Conservation (phyloP, 306 rosid species). For the Astragalus glycyphyllos region DNA sequence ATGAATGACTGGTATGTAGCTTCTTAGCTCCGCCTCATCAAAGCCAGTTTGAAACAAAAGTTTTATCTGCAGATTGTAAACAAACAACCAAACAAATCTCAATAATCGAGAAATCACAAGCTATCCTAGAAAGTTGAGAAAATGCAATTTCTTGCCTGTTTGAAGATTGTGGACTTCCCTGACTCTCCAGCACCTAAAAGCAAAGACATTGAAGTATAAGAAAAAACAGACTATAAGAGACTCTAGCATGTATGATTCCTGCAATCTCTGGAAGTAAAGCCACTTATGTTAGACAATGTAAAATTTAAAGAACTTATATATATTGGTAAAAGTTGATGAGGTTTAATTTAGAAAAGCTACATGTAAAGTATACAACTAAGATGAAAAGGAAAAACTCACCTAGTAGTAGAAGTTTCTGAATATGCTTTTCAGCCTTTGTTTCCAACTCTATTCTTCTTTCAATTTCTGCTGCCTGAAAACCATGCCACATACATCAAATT, state of each 20-base stretch:
- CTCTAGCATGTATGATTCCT: constrained; percentile 16
- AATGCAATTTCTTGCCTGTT: constrained; percentile 70
- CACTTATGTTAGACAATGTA: background rate
- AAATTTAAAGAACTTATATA: constrained; percentile 10
- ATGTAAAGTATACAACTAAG: constrained; percentile 13
- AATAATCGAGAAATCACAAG: constrained; percentile 22
- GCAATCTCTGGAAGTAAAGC: constrained; percentile 15
- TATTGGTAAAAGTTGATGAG: background rate
- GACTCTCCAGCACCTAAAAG: constrained; percentile 90
- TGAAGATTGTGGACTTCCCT: constrained; percentile 93
- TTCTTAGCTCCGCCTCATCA: constrained; percentile 90
- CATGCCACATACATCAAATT: constrained; percentile 34
- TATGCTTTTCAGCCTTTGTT: constrained; percentile 92
- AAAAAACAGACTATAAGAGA: background rate
- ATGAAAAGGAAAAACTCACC: constrained; percentile 55
- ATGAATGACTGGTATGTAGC: constrained; percentile 89
- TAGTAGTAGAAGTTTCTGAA: constrained; percentile 91
- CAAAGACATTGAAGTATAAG: constrained; percentile 16
- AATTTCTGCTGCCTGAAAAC: constrained; percentile 84
- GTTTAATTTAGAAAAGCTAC: background rate
- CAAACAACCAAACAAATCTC: constrained; percentile 23
- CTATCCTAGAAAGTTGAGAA: constrained; percentile 23
- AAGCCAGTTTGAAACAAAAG: constrained; percentile 94
- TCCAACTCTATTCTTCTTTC: constrained; percentile 91
- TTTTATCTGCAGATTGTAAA: constrained; percentile 67